Base-by-base conservation (phyloP, 352 stramenopile species). In the Pythium oligandrum region DNA sequence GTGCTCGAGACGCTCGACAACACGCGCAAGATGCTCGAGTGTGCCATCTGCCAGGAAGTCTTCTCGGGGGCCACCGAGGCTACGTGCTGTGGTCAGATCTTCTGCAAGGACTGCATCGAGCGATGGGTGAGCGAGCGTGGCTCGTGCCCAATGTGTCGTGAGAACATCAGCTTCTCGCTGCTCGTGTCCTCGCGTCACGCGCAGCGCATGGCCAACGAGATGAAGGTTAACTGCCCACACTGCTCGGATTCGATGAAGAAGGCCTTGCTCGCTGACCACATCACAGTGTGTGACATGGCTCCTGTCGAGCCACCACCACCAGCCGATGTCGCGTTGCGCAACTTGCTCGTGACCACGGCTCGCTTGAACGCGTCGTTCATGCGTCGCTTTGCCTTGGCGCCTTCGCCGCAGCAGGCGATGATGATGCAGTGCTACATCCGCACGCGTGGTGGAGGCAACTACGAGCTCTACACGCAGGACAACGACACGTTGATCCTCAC, bases 371-470 rank as follows among this genome's bases (percentile, higher is more conserved):
- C 58, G 11, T 31, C 61, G 10, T 84, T 78, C 26, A 48, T 93
- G 52, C 56, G 67, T 5, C 66, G 75, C 4, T 93, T 90, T 51
- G 58, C 90, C 17, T 62, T 75, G 53, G 63, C 73, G 3, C 78
- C 82, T 11, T 73, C 76, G 44, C 79, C 79, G 0, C 76, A 74
- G 0, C 64, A 81, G 50, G 68, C 83, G 47, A 62, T 88, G 2
- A 86, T 90, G 74, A 93, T 82, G 76, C 83, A 93, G 68, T 93
- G 83, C 67, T 93, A 93, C 72, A 93, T 93, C 52, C 79, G 83
- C 55, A 90, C 83, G 7, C 79, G 78, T 3, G 80, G 83, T 35
- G 78, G 79, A 30, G 83, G 83, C 61, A 86, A 87, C 64, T 93
- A 93, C 69, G 83, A 93, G 60, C 59, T 93, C 30, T 93, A 88